phyloP scores from a whole-genome alignment of 768 basidiomycete genomes.

The Plicaturopsis crispa region DNA sequence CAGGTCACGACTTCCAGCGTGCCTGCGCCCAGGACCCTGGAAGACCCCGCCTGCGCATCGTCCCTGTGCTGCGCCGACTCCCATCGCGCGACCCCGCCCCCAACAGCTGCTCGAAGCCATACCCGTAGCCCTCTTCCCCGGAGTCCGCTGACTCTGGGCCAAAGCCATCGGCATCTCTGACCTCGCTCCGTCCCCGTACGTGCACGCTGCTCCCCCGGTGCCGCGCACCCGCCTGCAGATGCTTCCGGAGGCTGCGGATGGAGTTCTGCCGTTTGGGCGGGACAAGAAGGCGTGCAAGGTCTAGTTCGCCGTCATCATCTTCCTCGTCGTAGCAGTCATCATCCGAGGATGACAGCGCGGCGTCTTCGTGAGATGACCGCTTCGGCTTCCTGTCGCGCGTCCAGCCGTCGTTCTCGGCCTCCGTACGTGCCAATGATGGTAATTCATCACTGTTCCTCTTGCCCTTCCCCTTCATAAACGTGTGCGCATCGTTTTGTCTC shows the following conservation, averaged over 20 bases:
- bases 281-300: constrained; percentile 59
- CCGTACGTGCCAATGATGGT: constrained; percentile 56
- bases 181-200: constrained; percentile 17
- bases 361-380: constrained; percentile 14
- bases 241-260: constrained; percentile 62
- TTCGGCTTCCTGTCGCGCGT: constrained; percentile 12
- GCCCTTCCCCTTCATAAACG: constrained; percentile 15
- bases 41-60: constrained; percentile 23
- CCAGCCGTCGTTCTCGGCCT: constrained; percentile 54
- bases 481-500: constrained; percentile 7
- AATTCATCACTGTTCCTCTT: constrained; percentile 31
- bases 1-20: too few relatives aligned
- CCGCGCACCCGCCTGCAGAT: constrained; percentile 31
- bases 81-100: constrained; percentile 13
- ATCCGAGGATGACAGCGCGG: constrained; percentile 13
- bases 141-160: constrained; percentile 15
- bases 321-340: constrained; percentile 24
- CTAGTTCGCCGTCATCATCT: constrained; percentile 51
- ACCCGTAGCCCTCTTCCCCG: constrained; percentile 20
- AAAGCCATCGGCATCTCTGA: constrained; percentile 1
- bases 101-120: constrained; percentile 8
- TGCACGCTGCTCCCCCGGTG: constrained; percentile 14
- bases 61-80: constrained; percentile 9
- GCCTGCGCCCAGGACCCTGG: constrained; percentile 26
- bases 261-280: constrained; percentile 69